Percentiles rank a stretch among this genome's conserved stretches.
Evolutionary conservation across 2,329 filamentous ascomycete genomes (phyloP).

Genomic region (Botrytis fabae): DNA sequence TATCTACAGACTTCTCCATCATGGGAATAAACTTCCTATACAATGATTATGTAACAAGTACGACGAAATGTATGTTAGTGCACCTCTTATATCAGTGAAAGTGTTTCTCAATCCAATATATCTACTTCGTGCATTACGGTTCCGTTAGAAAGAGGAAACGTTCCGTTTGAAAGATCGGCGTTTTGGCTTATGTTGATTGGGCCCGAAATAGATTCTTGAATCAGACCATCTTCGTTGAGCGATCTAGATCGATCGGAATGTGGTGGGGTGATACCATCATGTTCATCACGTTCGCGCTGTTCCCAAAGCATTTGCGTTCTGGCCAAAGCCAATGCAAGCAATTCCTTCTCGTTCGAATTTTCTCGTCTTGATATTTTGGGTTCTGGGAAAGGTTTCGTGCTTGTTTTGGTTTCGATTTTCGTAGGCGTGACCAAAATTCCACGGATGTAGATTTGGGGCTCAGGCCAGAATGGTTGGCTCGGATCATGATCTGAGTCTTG

Average conservation of each 20-base stretch:
- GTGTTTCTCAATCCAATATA: background rate
- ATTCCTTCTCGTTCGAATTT: conserved; percentile 58
- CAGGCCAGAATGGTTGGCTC: conserved; percentile 56
- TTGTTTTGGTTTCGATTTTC: conserved; percentile 48
- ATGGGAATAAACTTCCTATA: conserved; percentile 2
- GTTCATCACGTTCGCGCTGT: conserved; percentile 45
- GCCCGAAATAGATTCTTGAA: conserved; percentile 14
- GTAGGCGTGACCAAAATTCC: conserved; percentile 49
- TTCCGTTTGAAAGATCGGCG: conserved; percentile 11
- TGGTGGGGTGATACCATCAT: conserved; percentile 39
- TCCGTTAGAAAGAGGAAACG: conserved; percentile 3
- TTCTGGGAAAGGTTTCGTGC: conserved; percentile 54
- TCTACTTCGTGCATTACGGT: background rate
- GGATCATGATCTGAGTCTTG: conserved; percentile 55
- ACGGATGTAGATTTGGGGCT: conserved; percentile 59
- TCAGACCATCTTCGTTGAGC: conserved; percentile 28
- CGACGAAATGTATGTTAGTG: background rate
- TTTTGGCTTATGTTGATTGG: background rate
- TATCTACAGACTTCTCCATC: conserved; percentile 1
- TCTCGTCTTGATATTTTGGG: conserved; percentile 54
- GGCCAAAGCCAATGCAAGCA: conserved; percentile 54
- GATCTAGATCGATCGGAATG: conserved; percentile 38
- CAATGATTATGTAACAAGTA: conserved; percentile 4
- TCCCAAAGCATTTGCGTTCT: conserved; percentile 55
- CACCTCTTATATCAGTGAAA: background rate